Conservation (phyloP, 768 basidiomycete genomes). For the Auricularia sp. region DNA sequence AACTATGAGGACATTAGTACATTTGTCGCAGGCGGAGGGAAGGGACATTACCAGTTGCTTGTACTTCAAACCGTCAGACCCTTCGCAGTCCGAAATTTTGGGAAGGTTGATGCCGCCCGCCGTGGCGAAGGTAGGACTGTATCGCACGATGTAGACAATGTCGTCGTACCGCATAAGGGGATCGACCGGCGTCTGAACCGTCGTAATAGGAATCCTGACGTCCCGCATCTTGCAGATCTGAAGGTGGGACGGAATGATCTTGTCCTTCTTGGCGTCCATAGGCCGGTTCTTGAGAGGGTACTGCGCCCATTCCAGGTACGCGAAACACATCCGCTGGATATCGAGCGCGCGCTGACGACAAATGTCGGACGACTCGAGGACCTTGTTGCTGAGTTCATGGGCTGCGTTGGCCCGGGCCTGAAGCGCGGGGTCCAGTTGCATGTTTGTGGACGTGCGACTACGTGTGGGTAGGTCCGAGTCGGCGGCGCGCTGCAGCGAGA, state of each 20-base stretch:
- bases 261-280: slow-evolving; percentile 13
- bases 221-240: slow-evolving; percentile 40
- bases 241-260: slow-evolving; percentile 35
- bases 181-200: slow-evolving; percentile 60
- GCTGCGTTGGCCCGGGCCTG: not conserved
- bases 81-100: slow-evolving; percentile 67
- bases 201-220: slow-evolving; percentile 76
- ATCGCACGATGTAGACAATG: slow-evolving; percentile 61
- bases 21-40: not conserved
- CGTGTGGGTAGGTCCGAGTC: slow-evolving; percentile 13
- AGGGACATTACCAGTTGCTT: slow-evolving; percentile 57
- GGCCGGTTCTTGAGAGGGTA: slow-evolving; percentile 36
- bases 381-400: not conserved
- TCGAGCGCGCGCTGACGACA: slow-evolving; percentile 15
- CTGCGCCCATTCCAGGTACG: slow-evolving; percentile 67
- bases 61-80: slow-evolving; percentile 53
- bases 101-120: slow-evolving; percentile 79
- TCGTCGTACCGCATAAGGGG: slow-evolving; percentile 54
- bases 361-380: not conserved
- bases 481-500: slow-evolving; percentile 45
- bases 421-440: not conserved
- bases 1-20: slow-evolving; percentile 44
- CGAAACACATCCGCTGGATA: slow-evolving; percentile 52
- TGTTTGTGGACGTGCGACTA: not conserved
- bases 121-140: slow-evolving; percentile 44